Base-by-base conservation (phyloP, 768 basidiomycete genomes). In the Suillus paluster region DNA sequence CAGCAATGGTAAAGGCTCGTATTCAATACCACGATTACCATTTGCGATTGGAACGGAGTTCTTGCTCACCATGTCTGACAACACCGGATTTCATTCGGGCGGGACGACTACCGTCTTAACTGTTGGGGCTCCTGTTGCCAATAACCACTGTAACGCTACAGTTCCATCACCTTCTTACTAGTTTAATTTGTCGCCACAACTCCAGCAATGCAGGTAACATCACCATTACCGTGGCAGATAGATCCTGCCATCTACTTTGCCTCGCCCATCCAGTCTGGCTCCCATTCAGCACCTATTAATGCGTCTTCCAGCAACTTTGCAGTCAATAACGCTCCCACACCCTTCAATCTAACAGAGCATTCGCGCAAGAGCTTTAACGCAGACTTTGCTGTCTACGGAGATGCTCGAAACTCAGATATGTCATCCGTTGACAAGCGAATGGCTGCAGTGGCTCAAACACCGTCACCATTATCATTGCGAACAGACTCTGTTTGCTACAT, bases 11-110 rank as follows among this genome's bases (percentile, higher is more conserved):
- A 62, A 79, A 62, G 88, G 88, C 53, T 80, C 81, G 0, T 90
- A 79, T 68, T 74, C 80, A 10, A 68, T 81, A 30, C 52, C 73
- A 0, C 79, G 78, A 60, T 63, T 91, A 12, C 77, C 79, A 2
- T 73, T 87, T 42, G 34, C 71, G 17, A 67, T 75, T 8, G 75
- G 70, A 41, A 68, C 78, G 21, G 70, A 75, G 57, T 76, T 91
- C 52, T 52, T 91, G 14, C 62, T 88, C 23, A 80, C 84, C 34
- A 89, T 93, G 87, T 91, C 88, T 25, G 91, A 93, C 68, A 78
- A 84, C 17, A 83, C 82, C 30, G 90, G 89, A 1, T 91, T 88
- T 69, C 89, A 77, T 42, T 78, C 86, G 8, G 91, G 91, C 2
- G 91, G 89, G 27, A 78, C 79, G 30, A 81, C 84, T 12, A 60